These are phyloP conservation scores for Talaromyces pinophilus DNA, from an alignment of 2,329 filamentous ascomycete genomes.

Conservation along the genomic window DNA sequence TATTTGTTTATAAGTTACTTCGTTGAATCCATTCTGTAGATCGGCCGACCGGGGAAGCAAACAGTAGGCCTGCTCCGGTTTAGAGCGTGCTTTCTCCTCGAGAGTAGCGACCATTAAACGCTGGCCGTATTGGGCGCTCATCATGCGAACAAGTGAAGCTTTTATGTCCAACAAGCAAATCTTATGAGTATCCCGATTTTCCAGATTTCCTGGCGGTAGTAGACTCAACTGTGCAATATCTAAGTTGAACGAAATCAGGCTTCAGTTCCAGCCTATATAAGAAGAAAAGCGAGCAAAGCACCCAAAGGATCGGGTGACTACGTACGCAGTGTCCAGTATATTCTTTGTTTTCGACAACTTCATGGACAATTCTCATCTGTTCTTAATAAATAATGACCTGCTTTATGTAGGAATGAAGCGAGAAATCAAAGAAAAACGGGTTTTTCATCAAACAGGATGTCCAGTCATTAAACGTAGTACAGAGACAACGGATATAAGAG, in stretches of 20 bases:
- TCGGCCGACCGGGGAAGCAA: conserved; percentile 1
- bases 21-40: conserved; percentile 7
- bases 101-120: conserved; percentile 7
- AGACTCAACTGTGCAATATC: not conserved
- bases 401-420: not conserved
- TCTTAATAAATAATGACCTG: not conserved
- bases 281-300: not conserved
- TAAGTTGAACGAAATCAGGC: not conserved
- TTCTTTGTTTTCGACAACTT: not conserved
- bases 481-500: not conserved
- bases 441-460: too few relatives aligned
- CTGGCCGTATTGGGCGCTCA: conserved; percentile 3
- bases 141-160: not conserved
- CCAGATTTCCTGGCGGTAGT: not conserved
- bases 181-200: not conserved
- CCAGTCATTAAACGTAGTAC: too few relatives aligned
- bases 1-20: conserved; percentile 8
- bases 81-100: conserved; percentile 11
- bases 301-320: not conserved
- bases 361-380: not conserved
- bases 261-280: not conserved
- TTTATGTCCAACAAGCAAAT: not conserved
- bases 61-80: not conserved
- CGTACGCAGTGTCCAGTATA: not conserved
- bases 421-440: not conserved